phyloP scores from a whole-genome alignment of 495 filamentous ascomycete genomes.

The Recurvomyces mirabilis region DNA sequence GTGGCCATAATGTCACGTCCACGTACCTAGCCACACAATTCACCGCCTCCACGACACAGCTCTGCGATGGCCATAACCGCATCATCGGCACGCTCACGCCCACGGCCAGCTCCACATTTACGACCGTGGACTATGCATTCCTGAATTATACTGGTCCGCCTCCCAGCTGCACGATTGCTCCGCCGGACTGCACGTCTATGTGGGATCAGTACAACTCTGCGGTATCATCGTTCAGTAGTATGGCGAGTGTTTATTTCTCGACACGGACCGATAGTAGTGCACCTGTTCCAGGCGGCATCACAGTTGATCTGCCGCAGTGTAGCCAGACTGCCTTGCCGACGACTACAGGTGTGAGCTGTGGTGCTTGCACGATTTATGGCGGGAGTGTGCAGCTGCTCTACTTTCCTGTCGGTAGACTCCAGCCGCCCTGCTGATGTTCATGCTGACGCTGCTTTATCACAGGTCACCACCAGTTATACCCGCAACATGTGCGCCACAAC shows the following conservation, averaged over 20 bases:
- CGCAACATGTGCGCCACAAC: constrained; percentile 6
- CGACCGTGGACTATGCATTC: not conserved
- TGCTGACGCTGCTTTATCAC: too few species aligned
- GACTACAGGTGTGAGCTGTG: not conserved
- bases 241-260: not conserved
- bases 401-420: too few species aligned
- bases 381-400: constrained; percentile 9
- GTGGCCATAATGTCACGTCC: too few species aligned
- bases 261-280: not conserved
- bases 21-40: too few species aligned
- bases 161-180: not conserved
- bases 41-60: not conserved
- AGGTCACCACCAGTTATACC: constrained; percentile 4
- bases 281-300: not conserved
- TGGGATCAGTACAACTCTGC: too few species aligned
- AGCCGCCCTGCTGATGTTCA: too few species aligned
- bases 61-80: constrained; percentile 5
- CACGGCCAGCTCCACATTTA: not conserved
- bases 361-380: constrained; percentile 6
- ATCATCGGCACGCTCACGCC: constrained; percentile 2
- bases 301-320: not conserved
- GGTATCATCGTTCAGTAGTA: not conserved
- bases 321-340: not conserved
- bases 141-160: not conserved
- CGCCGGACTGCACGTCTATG: not conserved